Base-by-base conservation (phyloP, 768 basidiomycete species). In the Pleurotus tuoliensis region DNA sequence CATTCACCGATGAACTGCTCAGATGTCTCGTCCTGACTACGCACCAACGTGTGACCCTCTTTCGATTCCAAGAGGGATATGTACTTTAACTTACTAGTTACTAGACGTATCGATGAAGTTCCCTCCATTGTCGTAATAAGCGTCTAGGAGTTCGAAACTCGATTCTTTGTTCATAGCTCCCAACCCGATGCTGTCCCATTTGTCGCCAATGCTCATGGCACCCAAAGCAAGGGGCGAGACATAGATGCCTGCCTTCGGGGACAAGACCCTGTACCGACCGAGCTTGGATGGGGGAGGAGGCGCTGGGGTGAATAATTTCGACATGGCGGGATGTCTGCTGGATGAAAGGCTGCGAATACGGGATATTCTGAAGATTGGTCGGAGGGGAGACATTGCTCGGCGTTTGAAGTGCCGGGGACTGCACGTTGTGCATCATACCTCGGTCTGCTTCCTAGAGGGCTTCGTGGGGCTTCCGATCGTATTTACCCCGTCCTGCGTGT, bases 191-290 rank as follows among this genome's bases (percentile, higher is more conserved):
- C 48, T 37, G 0, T 59, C 62, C 78, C 78, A 79, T 49, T 74
- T 69, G 58, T 78, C 73, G 5, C 79, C 78, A 34, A 80, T 74
- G 65, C 69, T 77, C 77, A 77, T 76, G 3, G 71, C 79, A 2
- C 80, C 79, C 24, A 82, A 73, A 27, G 69, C 68, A 16, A 82
- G 63, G 0, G 80, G 79, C 2, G 80, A 82, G 13, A 81, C 81
- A 44, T 73, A 74, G 24, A 81, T 66, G 7, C 77, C 76, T 1
- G 79, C 75, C 8, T 59, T 43, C 5, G 75, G 72, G 0, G 75
- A 71, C 13, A 80, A 65, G 12, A 61, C 59, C n/a, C 78, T 73
- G 62, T 77, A 74, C 15, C 68, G 60, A 15, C 72, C 74, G 7
- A 76, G 73, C 6, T 63, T 62, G 2, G 73, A 70, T 12, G 66